phyloP scores from a whole-genome alignment of 345 rosid genomes.

The Syzygium grande region DNA sequence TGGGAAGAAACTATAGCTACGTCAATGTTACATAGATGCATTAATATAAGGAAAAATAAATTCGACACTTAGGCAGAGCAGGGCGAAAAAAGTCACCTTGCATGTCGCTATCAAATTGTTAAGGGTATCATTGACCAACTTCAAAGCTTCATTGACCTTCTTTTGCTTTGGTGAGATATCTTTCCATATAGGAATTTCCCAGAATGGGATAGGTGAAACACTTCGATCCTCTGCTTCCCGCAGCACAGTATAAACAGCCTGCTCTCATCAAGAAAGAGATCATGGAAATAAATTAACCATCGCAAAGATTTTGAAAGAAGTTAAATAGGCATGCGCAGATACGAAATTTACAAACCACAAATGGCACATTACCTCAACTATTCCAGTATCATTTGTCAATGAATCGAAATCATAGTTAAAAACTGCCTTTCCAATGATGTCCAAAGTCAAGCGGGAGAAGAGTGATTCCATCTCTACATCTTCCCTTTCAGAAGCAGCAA shows the following conservation, averaged over 20 bases:
- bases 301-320: not conserved
- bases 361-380: slow-evolving; percentile 59
- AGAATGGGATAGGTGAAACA: slow-evolving; percentile 80
- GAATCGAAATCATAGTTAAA: slow-evolving; percentile 96
- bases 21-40: not conserved
- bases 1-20: not conserved
- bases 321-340: not conserved
- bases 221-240: slow-evolving; percentile 98
- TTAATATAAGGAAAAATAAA: not conserved
- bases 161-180: slow-evolving; percentile 81
- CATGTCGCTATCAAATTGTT: slow-evolving; percentile 71
- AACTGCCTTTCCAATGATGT: slow-evolving; percentile 90
- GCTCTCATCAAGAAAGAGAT: not conserved
- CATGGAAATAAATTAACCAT: not conserved
- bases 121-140: slow-evolving; percentile 68
- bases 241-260: slow-evolving; percentile 92
- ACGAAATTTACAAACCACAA: not conserved
- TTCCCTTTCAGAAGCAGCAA: slow-evolving; percentile 73
- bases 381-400: slow-evolving; percentile 83
- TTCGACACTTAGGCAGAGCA: not conserved
- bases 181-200: slow-evolving; percentile 96
- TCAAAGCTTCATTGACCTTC: slow-evolving; percentile 68
- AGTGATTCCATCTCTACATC: slow-evolving; percentile 94
- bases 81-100: slow-evolving; percentile 46
- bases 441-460: slow-evolving; percentile 89